These are phyloP conservation scores for Dissophora ornata DNA, from an alignment of 192 early-diverging fungal species.

Conservation along the genomic window DNA sequence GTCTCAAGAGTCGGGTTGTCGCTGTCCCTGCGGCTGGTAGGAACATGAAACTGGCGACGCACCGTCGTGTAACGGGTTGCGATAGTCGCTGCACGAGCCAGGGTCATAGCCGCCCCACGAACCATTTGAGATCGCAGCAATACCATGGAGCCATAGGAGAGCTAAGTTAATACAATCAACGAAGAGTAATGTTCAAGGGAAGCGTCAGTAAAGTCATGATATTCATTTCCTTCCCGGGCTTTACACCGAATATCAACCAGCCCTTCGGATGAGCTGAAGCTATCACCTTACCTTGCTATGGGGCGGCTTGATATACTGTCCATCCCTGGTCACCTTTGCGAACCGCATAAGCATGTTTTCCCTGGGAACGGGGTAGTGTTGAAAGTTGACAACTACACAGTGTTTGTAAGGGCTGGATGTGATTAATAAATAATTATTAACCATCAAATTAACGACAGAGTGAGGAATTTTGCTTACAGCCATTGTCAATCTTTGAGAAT, in stretches of 20 bases:
- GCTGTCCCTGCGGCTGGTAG: constrained; percentile 34
- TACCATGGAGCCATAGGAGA: constrained; percentile 86
- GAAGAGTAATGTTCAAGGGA: background rate
- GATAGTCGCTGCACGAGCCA: constrained; percentile 72
- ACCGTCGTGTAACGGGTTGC: constrained; percentile 72
- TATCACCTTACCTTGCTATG: constrained; percentile 59
- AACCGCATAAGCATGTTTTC: constrained; percentile 87
- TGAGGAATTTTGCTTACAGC: constrained; percentile 68
- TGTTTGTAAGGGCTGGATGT: too few species aligned
- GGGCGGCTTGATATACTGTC: constrained; percentile 73
- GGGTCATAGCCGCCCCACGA: constrained; percentile 58
- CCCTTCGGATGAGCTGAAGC: too few species aligned
- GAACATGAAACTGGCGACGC: constrained; percentile 73
- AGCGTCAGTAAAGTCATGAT: background rate
- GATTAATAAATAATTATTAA: too few species aligned
- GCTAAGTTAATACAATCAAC: too few species aligned
- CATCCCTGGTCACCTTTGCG: constrained; percentile 75
- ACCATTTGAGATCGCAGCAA: constrained; percentile 79
- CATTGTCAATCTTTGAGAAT: constrained; percentile 83
- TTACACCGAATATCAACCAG: too few species aligned
- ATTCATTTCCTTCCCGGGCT: too few species aligned
- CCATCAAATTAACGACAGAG: too few species aligned
- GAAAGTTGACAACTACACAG: constrained; percentile 71
- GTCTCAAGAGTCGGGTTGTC: constrained; percentile 58
- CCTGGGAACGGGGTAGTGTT: constrained; percentile 79